Evolutionary conservation across 75 land plant species (phyloP).

Genomic region (Cryptomeria japonica): DNA sequence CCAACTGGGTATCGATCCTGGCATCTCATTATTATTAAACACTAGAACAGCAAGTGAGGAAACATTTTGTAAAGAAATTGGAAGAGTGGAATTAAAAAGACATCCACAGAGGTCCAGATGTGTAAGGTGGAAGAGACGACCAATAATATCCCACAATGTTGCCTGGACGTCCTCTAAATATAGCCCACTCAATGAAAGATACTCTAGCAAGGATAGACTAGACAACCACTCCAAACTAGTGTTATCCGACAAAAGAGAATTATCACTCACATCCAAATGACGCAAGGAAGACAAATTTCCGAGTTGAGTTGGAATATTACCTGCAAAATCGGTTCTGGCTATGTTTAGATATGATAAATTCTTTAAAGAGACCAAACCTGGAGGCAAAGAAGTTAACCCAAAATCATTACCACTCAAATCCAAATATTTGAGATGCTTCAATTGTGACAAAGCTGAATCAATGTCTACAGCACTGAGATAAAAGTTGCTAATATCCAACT

Average conservation of each 20-base stretch:
- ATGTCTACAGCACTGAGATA: too few species aligned
- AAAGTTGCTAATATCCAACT: too few species aligned
- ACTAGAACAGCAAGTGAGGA: not conserved
- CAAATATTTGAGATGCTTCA: not conserved
- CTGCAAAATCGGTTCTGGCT: not conserved
- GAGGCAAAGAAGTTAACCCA: too few species aligned
- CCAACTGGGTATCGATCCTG: not conserved
- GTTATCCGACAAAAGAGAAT: not conserved
- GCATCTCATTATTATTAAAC: not conserved
- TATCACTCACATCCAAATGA: not conserved
- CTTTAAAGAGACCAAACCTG: too few species aligned
- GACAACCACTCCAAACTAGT: not conserved
- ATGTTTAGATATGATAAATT: too few species aligned
- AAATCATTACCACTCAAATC: not conserved
- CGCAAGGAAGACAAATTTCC: not conserved
- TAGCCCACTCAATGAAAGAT: not conserved
- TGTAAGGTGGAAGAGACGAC: not conserved
- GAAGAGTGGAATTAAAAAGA: not conserved
- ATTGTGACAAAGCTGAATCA: not conserved
- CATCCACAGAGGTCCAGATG: not conserved
- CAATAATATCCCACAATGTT: not conserved
- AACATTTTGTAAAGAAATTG: not conserved
- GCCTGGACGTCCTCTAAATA: not conserved
- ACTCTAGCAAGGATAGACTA: not conserved
- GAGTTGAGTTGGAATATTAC: not conserved